Conservation (phyloP, 768 basidiomycete genomes). For the Pleurotus salmoneostramineus region DNA sequence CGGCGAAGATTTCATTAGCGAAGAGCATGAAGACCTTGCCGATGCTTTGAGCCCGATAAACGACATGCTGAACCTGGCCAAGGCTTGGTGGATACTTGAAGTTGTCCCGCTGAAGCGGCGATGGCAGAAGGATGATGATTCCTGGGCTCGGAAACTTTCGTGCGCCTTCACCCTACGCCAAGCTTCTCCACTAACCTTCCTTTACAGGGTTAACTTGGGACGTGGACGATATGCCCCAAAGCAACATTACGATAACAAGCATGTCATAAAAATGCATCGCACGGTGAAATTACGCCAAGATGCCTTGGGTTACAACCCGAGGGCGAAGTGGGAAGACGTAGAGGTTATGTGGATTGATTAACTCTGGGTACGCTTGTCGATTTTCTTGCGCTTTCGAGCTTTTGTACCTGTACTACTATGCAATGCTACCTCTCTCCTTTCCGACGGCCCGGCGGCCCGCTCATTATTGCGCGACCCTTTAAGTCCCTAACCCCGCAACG, state of each 20-base stretch:
- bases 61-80: slow-evolving; percentile 50
- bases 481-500: not conserved
- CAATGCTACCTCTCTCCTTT: not conserved
- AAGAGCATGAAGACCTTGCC: slow-evolving; percentile 59
- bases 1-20: slow-evolving; percentile 29
- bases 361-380: slow-evolving; percentile 9
- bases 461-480: not conserved
- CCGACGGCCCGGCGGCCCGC: not conserved
- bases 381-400: not conserved
- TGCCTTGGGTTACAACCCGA: slow-evolving; percentile 23
- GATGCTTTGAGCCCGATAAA: slow-evolving; percentile 50
- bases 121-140: slow-evolving; percentile 35
- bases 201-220: not conserved
- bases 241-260: not conserved
- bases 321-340: slow-evolving; percentile 17
- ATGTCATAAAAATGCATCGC: slow-evolving; percentile 17
- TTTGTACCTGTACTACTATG: not conserved
- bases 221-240: slow-evolving; percentile 1
- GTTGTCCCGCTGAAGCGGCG: slow-evolving; percentile 35
- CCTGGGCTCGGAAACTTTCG: slow-evolving; percentile 33
- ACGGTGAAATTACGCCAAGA: slow-evolving; percentile 20
- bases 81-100: slow-evolving; percentile 68
- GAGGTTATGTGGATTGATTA: slow-evolving; percentile 16
- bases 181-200: not conserved
- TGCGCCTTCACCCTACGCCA: slow-evolving; percentile 17